Conservation (phyloP, 2,329 filamentous ascomycete genomes). For the Mycocentrospora acerina region DNA sequence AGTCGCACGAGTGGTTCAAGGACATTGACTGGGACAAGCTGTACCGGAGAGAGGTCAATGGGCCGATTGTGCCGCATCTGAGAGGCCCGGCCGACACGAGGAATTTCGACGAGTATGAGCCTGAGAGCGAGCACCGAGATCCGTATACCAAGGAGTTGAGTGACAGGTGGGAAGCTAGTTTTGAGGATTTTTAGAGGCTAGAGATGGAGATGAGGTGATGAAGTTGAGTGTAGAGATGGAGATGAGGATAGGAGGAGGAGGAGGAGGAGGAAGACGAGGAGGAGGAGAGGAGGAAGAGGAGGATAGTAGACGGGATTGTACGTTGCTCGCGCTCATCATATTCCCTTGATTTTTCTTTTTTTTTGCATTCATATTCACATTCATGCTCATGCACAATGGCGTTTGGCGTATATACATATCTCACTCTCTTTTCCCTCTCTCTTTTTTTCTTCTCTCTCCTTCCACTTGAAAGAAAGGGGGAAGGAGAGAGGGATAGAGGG, state of each 20-base stretch:
- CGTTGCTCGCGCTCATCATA: too few relatives aligned
- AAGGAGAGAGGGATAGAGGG: too few relatives aligned
- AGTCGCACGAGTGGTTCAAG: constrained; percentile 73
- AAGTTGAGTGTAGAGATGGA: background rate
- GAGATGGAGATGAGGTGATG: background rate
- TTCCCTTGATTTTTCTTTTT: too few relatives aligned
- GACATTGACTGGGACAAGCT: constrained; percentile 74
- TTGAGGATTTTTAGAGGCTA: constrained; percentile 64
- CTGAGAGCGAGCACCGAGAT: constrained; percentile 66
- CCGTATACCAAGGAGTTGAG: constrained; percentile 69
- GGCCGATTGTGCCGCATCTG: constrained; percentile 75
- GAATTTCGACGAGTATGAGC: constrained; percentile 83
- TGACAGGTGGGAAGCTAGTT: constrained; percentile 68
- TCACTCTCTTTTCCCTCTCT: too few relatives aligned
- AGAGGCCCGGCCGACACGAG: constrained; percentile 72
- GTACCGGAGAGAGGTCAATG: constrained; percentile 62
- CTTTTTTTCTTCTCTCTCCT: too few relatives aligned
- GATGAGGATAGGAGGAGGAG: background rate
- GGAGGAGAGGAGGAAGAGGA: too few relatives aligned
- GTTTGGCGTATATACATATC: too few relatives aligned
- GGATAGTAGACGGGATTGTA: too few relatives aligned
- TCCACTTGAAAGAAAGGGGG: too few relatives aligned
- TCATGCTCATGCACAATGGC: too few relatives aligned
- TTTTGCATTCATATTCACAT: too few relatives aligned
- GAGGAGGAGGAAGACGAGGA: too few relatives aligned